Evolutionary conservation across 352 stramenopile species (phyloP).

Genomic region (Pythium dissimile): DNA sequence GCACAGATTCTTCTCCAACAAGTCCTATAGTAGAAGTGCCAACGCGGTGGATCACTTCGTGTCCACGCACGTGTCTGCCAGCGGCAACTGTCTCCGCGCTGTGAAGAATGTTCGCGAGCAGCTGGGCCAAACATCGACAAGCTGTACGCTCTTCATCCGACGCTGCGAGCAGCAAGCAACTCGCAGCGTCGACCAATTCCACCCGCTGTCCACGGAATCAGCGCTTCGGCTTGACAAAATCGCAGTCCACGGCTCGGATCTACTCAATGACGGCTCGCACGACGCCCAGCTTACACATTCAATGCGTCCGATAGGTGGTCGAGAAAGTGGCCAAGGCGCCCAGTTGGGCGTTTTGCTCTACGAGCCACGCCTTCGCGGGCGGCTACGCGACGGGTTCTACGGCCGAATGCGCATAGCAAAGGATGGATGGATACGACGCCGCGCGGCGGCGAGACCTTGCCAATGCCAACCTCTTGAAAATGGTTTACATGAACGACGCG

Average conservation of each 20-base stretch:
- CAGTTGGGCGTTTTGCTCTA: slow-evolving; percentile 35
- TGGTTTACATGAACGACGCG: slow-evolving; percentile 49
- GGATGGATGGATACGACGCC: slow-evolving; percentile 34
- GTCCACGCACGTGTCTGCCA: slow-evolving; percentile 38
- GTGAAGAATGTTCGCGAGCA: slow-evolving; percentile 26
- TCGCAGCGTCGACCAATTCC: slow-evolving; percentile 20
- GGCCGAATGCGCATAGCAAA: too few species aligned
- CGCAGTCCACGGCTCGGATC: slow-evolving; percentile 41
- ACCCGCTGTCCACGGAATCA: slow-evolving; percentile 3
- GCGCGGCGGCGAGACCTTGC: slow-evolving; percentile 28
- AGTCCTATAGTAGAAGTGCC: too few species aligned
- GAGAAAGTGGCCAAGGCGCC: slow-evolving; percentile 36
- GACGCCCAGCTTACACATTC: slow-evolving; percentile 25
- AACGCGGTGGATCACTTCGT: slow-evolving; percentile 17
- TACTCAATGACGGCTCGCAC: slow-evolving; percentile 38
- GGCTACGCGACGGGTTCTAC: too few species aligned
- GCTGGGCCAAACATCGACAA: slow-evolving; percentile 24
- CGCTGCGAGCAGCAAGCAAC: slow-evolving; percentile 35
- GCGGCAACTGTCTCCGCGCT: slow-evolving; percentile 26
- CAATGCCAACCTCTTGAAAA: slow-evolving; percentile 30
- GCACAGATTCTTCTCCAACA: neutral
- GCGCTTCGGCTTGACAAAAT: slow-evolving; percentile 23
- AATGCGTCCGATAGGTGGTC: slow-evolving; percentile 35
- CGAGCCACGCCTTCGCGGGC: too few species aligned
- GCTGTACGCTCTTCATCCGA: slow-evolving; percentile 39